phyloP scores from a whole-genome alignment of 768 basidiomycete species.

The Boletus sensibilis region DNA sequence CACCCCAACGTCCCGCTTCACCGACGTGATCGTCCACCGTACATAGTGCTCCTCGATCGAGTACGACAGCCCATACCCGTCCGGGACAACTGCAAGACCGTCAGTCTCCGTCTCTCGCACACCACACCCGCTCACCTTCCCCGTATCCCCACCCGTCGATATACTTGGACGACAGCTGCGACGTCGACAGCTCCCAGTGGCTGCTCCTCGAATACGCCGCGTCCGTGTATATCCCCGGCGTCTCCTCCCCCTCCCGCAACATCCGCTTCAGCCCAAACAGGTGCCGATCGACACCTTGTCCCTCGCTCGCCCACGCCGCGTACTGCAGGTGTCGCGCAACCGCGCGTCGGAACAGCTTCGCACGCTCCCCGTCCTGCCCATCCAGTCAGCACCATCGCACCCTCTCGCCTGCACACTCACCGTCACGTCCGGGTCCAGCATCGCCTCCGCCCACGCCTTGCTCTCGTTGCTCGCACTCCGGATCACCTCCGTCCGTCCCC shows the following conservation, averaged over 20 bases:
- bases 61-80: constrained; percentile 92
- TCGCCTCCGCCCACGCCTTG: constrained; percentile 85
- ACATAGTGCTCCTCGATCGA: constrained; percentile 82
- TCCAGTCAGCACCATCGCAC: constrained; percentile 1
- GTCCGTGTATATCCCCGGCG: constrained; percentile 77
- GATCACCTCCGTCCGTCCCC: constrained; percentile 94
- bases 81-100: constrained; percentile 66
- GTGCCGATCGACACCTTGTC: constrained; percentile 93
- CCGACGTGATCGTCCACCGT: constrained; percentile 87
- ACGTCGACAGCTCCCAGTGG: constrained; percentile 94
- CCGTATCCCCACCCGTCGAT: constrained; percentile 98
- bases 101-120: constrained; percentile 8
- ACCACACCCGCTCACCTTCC: constrained; percentile 55
- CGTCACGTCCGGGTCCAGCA: constrained; percentile 57
- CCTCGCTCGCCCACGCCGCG: constrained; percentile 88
- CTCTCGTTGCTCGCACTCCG: constrained; percentile 80
- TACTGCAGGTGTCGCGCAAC: constrained; percentile 84
- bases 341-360: constrained; percentile 70
- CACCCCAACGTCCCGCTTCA: constrained; percentile 51
- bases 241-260: constrained; percentile 64
- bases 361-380: constrained; percentile 53
- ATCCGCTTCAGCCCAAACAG: constrained; percentile 90
- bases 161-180: constrained; percentile 76
- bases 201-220: constrained; percentile 61
- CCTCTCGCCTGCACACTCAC: constrained; percentile 34